Evolutionary conservation across 768 basidiomycete species (phyloP).

Genomic region (Mycena floridula): DNA sequence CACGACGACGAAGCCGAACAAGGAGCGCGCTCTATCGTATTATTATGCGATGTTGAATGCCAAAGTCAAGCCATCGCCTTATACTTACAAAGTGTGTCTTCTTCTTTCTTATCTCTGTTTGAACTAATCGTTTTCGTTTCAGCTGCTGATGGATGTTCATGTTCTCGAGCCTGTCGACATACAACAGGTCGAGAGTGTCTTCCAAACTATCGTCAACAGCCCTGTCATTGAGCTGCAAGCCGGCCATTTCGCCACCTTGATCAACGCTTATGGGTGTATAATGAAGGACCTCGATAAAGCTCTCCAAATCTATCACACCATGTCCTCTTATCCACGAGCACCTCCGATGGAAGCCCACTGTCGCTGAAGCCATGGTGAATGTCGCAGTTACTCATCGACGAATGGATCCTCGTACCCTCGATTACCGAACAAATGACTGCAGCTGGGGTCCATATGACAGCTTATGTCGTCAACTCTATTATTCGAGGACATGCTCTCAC

Average conservation of each 20-base stretch:
- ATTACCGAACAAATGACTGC: constrained; percentile 59
- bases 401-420: constrained; percentile 65
- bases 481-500: constrained; percentile 68
- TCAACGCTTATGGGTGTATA: constrained; percentile 84
- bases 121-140: constrained; percentile 4
- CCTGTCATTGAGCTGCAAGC: constrained; percentile 34
- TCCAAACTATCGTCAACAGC: constrained; percentile 49
- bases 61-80: constrained; percentile 68
- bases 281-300: constrained; percentile 74
- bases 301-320: constrained; percentile 69
- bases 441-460: constrained; percentile 79
- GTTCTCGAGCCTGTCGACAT: constrained; percentile 84
- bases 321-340: constrained; percentile 48
- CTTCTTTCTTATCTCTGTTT: not conserved
- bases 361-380: constrained; percentile 88
- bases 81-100: constrained; percentile 83
- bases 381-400: constrained; percentile 75
- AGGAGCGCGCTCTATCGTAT: constrained; percentile 69
- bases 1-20: constrained; percentile 83
- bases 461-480: constrained; percentile 88
- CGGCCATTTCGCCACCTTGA: constrained; percentile 69
- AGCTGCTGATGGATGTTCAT: constrained; percentile 88
- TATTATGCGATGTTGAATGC: constrained; percentile 58
- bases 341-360: constrained; percentile 71
- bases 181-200: constrained; percentile 63